Evolutionary conservation across 1,139 yeast genomes (phyloP).

Genomic region (Nakaseomyces kungkrabaensis): DNA sequence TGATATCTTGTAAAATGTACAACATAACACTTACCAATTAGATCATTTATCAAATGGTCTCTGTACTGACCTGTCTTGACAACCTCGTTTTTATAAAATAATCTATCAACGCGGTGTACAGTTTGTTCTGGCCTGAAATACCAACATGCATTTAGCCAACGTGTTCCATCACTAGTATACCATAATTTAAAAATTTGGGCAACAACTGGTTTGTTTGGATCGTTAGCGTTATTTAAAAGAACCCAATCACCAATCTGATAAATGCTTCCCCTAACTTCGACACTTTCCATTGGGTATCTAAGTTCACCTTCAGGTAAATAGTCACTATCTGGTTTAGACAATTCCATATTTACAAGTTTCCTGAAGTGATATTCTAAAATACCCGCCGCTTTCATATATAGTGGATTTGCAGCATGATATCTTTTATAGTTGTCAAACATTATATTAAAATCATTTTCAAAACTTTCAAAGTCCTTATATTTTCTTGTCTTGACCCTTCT

Average conservation of each 20-base stretch:
- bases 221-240: conserved; percentile 74
- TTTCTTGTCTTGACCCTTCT: conserved; percentile 79
- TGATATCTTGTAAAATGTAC: conserved; percentile 89
- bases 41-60: conserved; percentile 80
- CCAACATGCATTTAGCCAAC: conserved; percentile 94
- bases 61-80: conserved; percentile 95
- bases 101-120: conserved; percentile 79
- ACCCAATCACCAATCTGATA: conserved; percentile 96
- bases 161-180: conserved; percentile 70
- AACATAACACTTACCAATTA: conserved; percentile 88
- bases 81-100: conserved; percentile 88
- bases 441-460: conserved; percentile 63
- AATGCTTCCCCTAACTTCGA: conserved; percentile 58
- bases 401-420: conserved; percentile 51
- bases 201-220: conserved; percentile 77
- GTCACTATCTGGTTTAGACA: conserved; percentile 72
- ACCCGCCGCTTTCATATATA: conserved; percentile 48
- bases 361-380: conserved; percentile 55
- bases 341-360: conserved; percentile 54
- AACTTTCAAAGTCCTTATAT: conserved; percentile 65
- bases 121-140: conserved; percentile 96
- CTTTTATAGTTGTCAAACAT: conserved; percentile 68
- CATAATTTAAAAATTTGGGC: conserved; percentile 91
- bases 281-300: conserved; percentile 67
- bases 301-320: conserved; percentile 60